Evolutionary conservation across 2,329 filamentous ascomycete genomes (phyloP).

Genomic region (Aspergillus alliaceus): DNA sequence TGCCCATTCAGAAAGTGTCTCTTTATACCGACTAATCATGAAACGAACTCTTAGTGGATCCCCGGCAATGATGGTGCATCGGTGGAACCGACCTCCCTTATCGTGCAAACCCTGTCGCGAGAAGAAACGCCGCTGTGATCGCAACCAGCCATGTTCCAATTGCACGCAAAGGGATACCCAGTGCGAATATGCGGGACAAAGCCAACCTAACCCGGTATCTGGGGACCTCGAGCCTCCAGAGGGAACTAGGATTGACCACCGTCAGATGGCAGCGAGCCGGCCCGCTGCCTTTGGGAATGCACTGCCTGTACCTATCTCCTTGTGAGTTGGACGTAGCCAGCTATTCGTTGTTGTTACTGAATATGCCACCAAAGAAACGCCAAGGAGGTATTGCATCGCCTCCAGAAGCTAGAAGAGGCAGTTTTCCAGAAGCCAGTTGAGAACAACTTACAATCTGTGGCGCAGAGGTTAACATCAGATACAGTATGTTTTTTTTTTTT

Average conservation of each 20-base stretch:
- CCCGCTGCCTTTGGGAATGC: neutral
- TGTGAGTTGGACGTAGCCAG: neutral
- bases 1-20: neutral
- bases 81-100: slow-evolving; percentile 9
- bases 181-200: slow-evolving; percentile 18
- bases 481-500: too few relatives aligned
- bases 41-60: neutral
- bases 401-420: neutral
- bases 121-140: slow-evolving; percentile 24
- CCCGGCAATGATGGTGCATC: neutral
- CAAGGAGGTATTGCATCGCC: neutral
- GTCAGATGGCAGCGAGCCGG: too few relatives aligned
- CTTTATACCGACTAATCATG: neutral
- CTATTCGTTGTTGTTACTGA: neutral
- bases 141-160: slow-evolving; percentile 22
- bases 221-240: neutral
- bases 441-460: too few relatives aligned
- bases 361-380: neutral
- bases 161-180: slow-evolving; percentile 17
- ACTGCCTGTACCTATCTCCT: neutral
- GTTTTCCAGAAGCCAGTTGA: neutral
- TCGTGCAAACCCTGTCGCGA: slow-evolving; percentile 21
- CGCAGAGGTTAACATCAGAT: too few relatives aligned
- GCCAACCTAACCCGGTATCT: neutral
- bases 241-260: neutral